Percentiles rank a stretch among this genome's conserved stretches.
phyloP scores from a whole-genome alignment of 768 basidiomycete genomes.

The Lactarius sp. region DNA sequence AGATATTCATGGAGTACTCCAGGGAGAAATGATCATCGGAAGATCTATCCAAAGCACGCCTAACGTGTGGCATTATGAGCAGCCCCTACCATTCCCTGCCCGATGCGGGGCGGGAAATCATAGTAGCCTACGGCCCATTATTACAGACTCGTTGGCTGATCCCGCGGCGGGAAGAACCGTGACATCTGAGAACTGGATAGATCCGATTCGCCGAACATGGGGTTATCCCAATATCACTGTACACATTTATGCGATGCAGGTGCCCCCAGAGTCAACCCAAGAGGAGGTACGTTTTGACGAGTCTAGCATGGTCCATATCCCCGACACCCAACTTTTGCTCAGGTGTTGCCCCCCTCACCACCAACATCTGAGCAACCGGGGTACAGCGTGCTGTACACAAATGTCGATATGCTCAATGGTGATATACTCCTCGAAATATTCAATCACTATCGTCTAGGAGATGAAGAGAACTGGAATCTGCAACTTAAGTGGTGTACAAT shows the following conservation, averaged over 20 bases:
- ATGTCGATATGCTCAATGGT: neutral
- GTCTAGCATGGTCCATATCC: too few species aligned
- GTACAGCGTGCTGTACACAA: neutral
- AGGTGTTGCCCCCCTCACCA: neutral
- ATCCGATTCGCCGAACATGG: neutral
- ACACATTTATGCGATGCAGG: neutral
- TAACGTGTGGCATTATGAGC: neutral
- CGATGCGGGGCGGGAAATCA: too few species aligned
- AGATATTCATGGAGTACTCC: too few species aligned
- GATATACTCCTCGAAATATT: neutral
- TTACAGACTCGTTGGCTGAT: neutral
- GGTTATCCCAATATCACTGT: neutral
- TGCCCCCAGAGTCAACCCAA: neutral
- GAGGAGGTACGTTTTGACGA: neutral
- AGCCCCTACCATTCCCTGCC: neutral
- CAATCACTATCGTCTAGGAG: neutral
- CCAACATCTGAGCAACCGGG: neutral
- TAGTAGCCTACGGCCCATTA: neutral
- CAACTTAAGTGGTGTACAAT: slow-evolving; percentile 2
- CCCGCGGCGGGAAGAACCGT: neutral
- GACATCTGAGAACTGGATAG: neutral
- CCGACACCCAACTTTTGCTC: neutral
- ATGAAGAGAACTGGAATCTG: neutral
- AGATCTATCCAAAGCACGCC: neutral
- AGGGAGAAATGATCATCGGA: too few species aligned